Conservation (phyloP, 768 basidiomycete species). For the Collybia nuda region DNA sequence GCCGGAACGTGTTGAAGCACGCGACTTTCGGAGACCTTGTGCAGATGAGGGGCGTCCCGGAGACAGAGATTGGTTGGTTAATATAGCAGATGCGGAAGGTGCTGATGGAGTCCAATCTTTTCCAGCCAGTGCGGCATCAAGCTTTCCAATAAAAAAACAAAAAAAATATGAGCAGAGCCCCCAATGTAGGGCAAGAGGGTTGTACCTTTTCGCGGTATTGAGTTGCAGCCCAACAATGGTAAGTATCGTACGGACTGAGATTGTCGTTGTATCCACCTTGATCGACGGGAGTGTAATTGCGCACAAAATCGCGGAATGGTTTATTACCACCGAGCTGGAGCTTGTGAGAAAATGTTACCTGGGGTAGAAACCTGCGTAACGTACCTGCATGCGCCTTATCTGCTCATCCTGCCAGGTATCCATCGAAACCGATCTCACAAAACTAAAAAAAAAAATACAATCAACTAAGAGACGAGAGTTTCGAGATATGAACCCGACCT, state of each 20-base stretch:
- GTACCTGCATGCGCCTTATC: slow-evolving; percentile 85
- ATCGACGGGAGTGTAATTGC: slow-evolving; percentile 62
- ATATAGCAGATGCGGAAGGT: slow-evolving; percentile 52
- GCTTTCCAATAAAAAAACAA: slow-evolving; percentile 38
- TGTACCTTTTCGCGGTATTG: slow-evolving; percentile 93
- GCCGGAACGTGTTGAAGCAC: slow-evolving; percentile 61
- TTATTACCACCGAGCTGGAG: slow-evolving; percentile 84
- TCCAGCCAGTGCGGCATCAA: slow-evolving; percentile 75
- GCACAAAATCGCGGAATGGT: slow-evolving; percentile 78
- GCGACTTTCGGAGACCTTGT: slow-evolving; percentile 86
- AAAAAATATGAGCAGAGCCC: slow-evolving; percentile 16
- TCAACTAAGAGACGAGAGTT: slow-evolving; percentile 14
- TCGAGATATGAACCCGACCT: slow-evolving; percentile 42
- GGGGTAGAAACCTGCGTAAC: slow-evolving; percentile 2
- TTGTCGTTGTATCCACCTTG: slow-evolving; percentile 69
- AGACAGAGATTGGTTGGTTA: slow-evolving; percentile 38
- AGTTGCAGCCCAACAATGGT: slow-evolving; percentile 91
- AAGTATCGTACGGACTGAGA: slow-evolving; percentile 70
- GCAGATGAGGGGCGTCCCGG: slow-evolving; percentile 70
- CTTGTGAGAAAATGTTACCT: slow-evolving; percentile 6
- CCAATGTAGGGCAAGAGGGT: background rate
- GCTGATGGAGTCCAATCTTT: slow-evolving; percentile 77
- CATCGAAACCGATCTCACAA: slow-evolving; percentile 94
- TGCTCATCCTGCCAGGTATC: slow-evolving; percentile 95
- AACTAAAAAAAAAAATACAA: slow-evolving; percentile 46